Base-by-base conservation (phyloP, 2,329 filamentous ascomycete species). In the Fusarium albidum region DNA sequence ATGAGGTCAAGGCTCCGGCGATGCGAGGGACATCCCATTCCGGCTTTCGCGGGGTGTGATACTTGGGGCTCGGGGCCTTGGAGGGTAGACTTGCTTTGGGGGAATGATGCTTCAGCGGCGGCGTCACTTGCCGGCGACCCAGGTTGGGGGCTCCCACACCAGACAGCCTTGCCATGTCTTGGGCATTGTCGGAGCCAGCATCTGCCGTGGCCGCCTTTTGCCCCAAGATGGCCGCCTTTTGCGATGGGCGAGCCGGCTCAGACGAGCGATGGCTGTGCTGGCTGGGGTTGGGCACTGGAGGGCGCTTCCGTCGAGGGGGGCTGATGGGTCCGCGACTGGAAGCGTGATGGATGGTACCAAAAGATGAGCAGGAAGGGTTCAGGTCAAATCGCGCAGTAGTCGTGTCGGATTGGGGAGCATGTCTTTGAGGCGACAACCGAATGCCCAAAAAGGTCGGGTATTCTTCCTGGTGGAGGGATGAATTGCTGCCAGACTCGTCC, bases 21-120 rank as follows among this genome's bases (percentile, higher is more conserved):
- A 83, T 70, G 47, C 75, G 74, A 3, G 73, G 70, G 14, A 76
- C 65, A 3, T 76, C 76, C 76, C 78, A 81, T 3, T 76, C 75
- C 12, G 48, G 37, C 14, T 59, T 57, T 10, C 52, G 46, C 15
- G 61, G 63, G 11, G 65, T 68, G 43, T 68, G 65, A 12, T 49
- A 49, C 39, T 58, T 59, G 26, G 64, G 58, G 14, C 59, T 62
- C 10, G 54, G 49, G 11, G 44, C 38, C 12, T 53, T 57, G 45
- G 34, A n/a, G 7, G 52, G 50, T 33, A 52, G 52, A 3, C 33
- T 45, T 25, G 46, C 40, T 34, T 59, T 57, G 32, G 48, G 28
- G 26, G 40, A 31, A 18, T 63, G 51, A 11, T 49, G 44, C 53
- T 62, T 56, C 33, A 54, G 34, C 26, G 53, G 55, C 27, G 67